These are phyloP conservation scores for Alternaria infectoria DNA, from an alignment of 2,329 filamentous ascomycete genomes.

Conservation along the genomic window DNA sequence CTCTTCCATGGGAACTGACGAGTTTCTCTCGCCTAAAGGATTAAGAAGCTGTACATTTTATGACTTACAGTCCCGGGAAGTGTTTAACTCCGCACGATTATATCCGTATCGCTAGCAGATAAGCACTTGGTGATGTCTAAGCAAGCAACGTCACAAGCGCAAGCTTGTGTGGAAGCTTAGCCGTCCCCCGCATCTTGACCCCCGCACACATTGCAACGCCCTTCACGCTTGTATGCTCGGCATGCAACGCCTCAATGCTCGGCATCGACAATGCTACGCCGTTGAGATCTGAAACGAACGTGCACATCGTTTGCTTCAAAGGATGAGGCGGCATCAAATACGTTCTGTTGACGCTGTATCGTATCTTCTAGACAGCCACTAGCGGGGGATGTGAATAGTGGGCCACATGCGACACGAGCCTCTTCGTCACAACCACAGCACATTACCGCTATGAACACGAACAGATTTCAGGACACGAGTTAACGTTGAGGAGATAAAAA, in stretches of 20 bases:
- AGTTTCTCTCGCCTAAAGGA: background rate
- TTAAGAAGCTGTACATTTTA: background rate
- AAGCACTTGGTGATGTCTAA: slow-evolving; percentile 4
- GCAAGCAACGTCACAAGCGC: slow-evolving; percentile 19
- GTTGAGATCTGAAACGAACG: background rate
- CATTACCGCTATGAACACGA: background rate
- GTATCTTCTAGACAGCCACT: background rate
- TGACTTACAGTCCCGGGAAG: background rate
- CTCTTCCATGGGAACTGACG: background rate
- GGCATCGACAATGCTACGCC: slow-evolving; percentile 1
- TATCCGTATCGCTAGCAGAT: background rate
- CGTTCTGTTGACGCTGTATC: background rate
- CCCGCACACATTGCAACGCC: background rate
- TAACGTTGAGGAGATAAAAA: background rate
- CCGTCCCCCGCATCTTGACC: slow-evolving; percentile 9
- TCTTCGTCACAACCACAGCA: background rate
- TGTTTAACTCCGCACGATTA: background rate
- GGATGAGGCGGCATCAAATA: background rate
- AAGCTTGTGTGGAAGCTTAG: slow-evolving; percentile 22
- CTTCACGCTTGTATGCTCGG: background rate
- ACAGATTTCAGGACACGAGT: fast-evolving
- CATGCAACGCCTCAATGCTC: slow-evolving; percentile 2
- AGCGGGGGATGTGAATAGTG: background rate
- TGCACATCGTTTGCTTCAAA: background rate
- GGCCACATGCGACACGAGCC: background rate